Base-by-base conservation (phyloP, 768 basidiomycete species). In the Leccinum variicolor region DNA sequence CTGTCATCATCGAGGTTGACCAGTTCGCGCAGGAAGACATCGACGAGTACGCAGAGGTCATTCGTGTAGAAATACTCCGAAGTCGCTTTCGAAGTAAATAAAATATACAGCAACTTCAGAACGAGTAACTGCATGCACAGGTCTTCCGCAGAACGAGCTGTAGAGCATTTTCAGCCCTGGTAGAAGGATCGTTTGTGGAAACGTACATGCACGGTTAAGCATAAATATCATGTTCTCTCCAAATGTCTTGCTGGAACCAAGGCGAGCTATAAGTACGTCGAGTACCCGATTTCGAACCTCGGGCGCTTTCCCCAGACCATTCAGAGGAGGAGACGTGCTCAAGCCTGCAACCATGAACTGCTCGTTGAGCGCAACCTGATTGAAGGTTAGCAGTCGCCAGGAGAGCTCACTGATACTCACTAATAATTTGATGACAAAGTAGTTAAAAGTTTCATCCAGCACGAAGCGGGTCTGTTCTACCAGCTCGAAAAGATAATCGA, bases 141-240 rank as follows among this genome's bases (percentile, higher is more conserved):
- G 67, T 94, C 96, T 66, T 99, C 97, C 7, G 91, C 79, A 0
- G 90, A 90, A 43, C 87, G 84, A 66, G 88, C 94, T 94, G 33
- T n/a, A 15, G n/a, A 53, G 41, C 15, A 47, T 29, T 5, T 45
- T 66, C 53, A 64, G 58, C n/a, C 4, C 25, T 4, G 41, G 47
- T 49, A 55, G 10, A 57, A 34, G 47, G 31, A 52, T 9, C n/a
- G 17, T 6, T 7, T 17, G 54, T n/a, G 36, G 17, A 34, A 13
- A 79, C 90, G 65, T 67, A 95, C 94, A 82, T 47, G 95, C 90
- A 58, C 97, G 86, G 67, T 99, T 98, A 47, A 99, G 77, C 90
- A 99, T 99, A 73, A 98, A 99, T 56, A 99, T 98, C 81, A 99
- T 84, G 69, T 98, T 99, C 75, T 94, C 95, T 4, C 95, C 94